Evolutionary conservation across 1,284 basidiomycete genomes (phyloP).

Genomic region (Apiotrichum veenhuisii): DNA sequence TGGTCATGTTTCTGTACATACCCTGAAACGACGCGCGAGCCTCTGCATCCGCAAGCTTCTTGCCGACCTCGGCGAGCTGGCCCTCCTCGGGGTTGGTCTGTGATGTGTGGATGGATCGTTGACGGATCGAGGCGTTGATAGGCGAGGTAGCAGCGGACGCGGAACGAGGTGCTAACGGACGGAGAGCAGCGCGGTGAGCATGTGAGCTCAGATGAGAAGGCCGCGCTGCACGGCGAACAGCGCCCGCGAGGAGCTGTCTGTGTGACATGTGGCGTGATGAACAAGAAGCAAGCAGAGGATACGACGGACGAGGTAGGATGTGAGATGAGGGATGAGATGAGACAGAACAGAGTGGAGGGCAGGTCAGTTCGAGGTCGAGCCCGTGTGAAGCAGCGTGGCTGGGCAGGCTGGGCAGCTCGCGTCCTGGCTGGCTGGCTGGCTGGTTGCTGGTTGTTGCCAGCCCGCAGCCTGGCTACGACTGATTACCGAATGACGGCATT

Average conservation of each 20-base stretch:
- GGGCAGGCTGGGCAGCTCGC: too few relatives aligned
- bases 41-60: slow-evolving; percentile 18
- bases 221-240: neutral
- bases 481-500: too few relatives aligned
- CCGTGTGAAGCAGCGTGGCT: too few relatives aligned
- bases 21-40: slow-evolving; percentile 16
- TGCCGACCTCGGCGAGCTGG: neutral
- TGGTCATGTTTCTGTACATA: neutral
- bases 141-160: neutral
- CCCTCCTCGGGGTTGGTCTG: neutral
- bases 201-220: neutral
- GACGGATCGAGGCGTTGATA: neutral
- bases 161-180: neutral
- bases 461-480: too few relatives aligned
- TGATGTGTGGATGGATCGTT: slow-evolving; percentile 9
- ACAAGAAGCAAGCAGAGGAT: neutral
- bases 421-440: neutral
- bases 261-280: slow-evolving; percentile 3
- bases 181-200: neutral
- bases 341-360: neutral
- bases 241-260: slow-evolving; percentile 7
- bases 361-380: too few relatives aligned
- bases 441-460: neutral
- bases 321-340: neutral
- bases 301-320: too few relatives aligned